These are phyloP conservation scores for Leptosphaerulina australis DNA, from an alignment of 2,329 filamentous ascomycete genomes.

Conservation along the genomic window DNA sequence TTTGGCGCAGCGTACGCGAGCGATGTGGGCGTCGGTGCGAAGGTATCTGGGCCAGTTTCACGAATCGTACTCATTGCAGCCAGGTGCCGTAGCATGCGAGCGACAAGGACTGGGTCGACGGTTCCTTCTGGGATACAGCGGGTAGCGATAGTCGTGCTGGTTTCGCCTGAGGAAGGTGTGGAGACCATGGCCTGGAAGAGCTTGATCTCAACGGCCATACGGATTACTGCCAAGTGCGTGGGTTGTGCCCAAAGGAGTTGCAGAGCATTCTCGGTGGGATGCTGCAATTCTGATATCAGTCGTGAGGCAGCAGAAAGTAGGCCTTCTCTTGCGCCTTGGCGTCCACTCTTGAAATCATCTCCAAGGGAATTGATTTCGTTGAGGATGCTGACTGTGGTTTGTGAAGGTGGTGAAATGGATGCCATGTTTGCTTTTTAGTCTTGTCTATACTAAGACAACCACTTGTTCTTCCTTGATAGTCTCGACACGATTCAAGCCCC, in stretches of 20 bases:
- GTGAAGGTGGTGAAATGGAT: slow-evolving; percentile 9
- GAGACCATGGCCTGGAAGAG: slow-evolving; percentile 30
- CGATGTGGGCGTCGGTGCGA: slow-evolving; percentile 26
- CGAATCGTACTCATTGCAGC: slow-evolving; percentile 31
- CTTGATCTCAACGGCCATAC: slow-evolving; percentile 30
- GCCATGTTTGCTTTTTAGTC: neutral
- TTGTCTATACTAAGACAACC: neutral
- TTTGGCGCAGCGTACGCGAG: slow-evolving; percentile 23
- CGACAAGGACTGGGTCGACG: slow-evolving; percentile 29
- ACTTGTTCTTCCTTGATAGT: slow-evolving; percentile 1
- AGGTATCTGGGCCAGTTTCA: slow-evolving; percentile 26
- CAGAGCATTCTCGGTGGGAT: slow-evolving; percentile 32
- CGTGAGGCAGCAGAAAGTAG: slow-evolving; percentile 28
- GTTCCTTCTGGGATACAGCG: slow-evolving; percentile 14
- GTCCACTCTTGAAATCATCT: slow-evolving; percentile 24
- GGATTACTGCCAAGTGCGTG: slow-evolving; percentile 26
- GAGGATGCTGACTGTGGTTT: slow-evolving; percentile 27
- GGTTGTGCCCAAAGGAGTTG: slow-evolving; percentile 34
- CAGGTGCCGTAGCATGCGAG: slow-evolving; percentile 38
- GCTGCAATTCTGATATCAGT: slow-evolving; percentile 32
- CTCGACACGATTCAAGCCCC: neutral
- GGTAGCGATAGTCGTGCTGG: slow-evolving; percentile 21
- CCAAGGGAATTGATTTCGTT: slow-evolving; percentile 27
- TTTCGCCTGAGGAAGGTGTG: slow-evolving; percentile 17
- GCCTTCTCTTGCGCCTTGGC: slow-evolving; percentile 26